A percentile compares a stretch with the other conserved stretches of the same genome.
Conservation (phyloP, 2,329 filamentous ascomycete species). For the Neobulgaria alba region DNA sequence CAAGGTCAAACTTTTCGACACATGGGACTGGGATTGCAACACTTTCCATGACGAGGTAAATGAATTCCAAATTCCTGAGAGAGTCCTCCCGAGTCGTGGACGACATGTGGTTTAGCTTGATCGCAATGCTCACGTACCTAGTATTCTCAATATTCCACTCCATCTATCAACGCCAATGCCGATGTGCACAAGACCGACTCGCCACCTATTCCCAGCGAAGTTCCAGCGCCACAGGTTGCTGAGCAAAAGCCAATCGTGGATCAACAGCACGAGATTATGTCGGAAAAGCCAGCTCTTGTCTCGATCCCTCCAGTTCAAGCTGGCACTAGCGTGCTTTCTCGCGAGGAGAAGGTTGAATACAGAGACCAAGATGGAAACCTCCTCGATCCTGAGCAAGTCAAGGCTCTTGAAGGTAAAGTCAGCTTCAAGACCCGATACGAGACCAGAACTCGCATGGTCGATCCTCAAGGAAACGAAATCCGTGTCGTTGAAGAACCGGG, state of each 20-base stretch:
- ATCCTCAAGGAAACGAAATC: conserved; percentile 71
- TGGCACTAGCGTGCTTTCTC: conserved; percentile 27
- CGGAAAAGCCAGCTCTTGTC: conserved; percentile 23
- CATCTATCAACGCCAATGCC: conserved; percentile 17
- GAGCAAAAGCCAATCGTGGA: conserved; percentile 24
- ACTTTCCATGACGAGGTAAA: conserved; percentile 82
- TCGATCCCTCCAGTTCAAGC: conserved; percentile 15
- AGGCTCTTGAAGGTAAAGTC: conserved; percentile 80
- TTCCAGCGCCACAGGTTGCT: conserved; percentile 14
- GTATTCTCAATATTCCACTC: conserved; percentile 30
- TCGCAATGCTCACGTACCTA: conserved; percentile 17
- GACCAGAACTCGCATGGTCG: conserved; percentile 80
- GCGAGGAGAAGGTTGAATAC: conserved; percentile 85
- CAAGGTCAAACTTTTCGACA: conserved; percentile 74
- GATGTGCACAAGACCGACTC: conserved; percentile 25
- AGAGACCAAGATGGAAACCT: conserved; percentile 90
- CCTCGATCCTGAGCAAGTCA: conserved; percentile 74
- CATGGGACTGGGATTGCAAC: conserved; percentile 98
- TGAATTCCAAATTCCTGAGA: conserved; percentile 29
- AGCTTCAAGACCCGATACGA: conserved; percentile 94
- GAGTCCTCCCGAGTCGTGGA: conserved; percentile 16
- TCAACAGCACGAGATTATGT: conserved; percentile 20
- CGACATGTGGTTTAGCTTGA: background rate
- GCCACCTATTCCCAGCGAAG: conserved; percentile 23
- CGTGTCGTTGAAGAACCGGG: conserved; percentile 15